Evolutionary conservation across 148 eudicot species (phyloP), one percentile per base, ranked within the genome.

Genomic region (Linanthus parryae): DNA sequence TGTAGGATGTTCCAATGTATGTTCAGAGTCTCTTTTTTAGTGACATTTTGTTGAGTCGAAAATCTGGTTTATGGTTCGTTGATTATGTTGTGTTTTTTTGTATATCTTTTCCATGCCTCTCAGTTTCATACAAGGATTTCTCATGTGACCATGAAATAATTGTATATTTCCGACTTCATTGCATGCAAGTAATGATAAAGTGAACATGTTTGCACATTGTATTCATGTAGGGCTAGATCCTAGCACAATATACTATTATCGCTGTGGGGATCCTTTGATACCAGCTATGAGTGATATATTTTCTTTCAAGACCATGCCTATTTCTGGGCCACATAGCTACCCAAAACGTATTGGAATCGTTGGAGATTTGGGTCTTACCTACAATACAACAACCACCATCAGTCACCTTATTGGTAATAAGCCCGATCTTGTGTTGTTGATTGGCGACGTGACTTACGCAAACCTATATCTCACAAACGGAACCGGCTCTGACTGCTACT

Each of bases 321-420:
- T 62, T 56, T 73, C 96, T 40, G 61, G 73, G 46, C 88, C 88
- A 5, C 45, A 24, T 36, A 78, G 51, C 58, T 88, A 88, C 57
- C 99, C 96, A 11, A 49, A 50, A 37, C 72, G 74, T 64, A 82
- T 92, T 56, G 99, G 83, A 20, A 48, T 92, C 33, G 79, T 88
- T 23, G 99, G 96, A 43, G 99, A 92, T 69, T 62, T 92, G 33
- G 99, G 99, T 55, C 96, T 92, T 24, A 87, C 96, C 3, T 84
- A 87, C 67, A 87, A 92, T 59, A 64, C 81, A 25, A 81, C 98
- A 4, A 61, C 71, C 20, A 92, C 96, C 23, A 42, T 92, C 33
- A 76, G 78, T 52, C 98, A 92, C 54, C 57, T 92, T 65, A 65
- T 53, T 8, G 75, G 73, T 37, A 84, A 82, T 67, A 56, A 78